Conservation (phyloP, 495 filamentous ascomycete genomes). For the Xylaria nigripes region DNA sequence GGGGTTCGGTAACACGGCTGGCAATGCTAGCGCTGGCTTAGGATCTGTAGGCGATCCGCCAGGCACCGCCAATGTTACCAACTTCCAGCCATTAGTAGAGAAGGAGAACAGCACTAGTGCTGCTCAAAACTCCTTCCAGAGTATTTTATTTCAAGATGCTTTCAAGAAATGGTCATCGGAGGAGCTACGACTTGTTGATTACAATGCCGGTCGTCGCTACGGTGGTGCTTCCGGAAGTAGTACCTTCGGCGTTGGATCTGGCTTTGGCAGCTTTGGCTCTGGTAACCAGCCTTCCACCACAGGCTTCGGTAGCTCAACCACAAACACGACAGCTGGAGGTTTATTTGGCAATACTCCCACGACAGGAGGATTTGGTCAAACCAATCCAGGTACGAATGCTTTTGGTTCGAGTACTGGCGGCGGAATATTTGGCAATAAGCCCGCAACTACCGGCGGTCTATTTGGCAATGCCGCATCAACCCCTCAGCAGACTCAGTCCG, state of each 20-base stretch:
- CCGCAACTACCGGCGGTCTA: constrained; percentile 34
- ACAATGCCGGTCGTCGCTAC: constrained; percentile 72
- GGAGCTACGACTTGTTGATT: constrained; percentile 83
- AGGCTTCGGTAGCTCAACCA: constrained; percentile 35
- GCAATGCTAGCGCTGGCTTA: constrained; percentile 40
- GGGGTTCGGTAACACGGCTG: constrained; percentile 29
- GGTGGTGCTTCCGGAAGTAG: constrained; percentile 75
- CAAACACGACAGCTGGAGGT: constrained; percentile 34
- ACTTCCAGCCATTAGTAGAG: constrained; percentile 69
- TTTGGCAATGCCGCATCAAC: constrained; percentile 43
- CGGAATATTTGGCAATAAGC: constrained; percentile 43
- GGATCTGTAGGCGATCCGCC: constrained; percentile 47
- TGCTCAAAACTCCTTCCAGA: constrained; percentile 69
- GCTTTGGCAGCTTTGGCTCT: constrained; percentile 48
- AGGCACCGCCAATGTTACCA: constrained; percentile 61
- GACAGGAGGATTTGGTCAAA: constrained; percentile 45
- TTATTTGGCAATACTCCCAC: constrained; percentile 41
- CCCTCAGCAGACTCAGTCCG: constrained; percentile 17
- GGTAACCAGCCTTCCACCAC: constrained; percentile 25
- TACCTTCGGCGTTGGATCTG: constrained; percentile 64
- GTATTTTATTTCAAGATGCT: constrained; percentile 73
- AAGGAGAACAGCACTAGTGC: constrained; percentile 57
- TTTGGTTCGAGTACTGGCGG: constrained; percentile 34
- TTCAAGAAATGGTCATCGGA: constrained; percentile 88
- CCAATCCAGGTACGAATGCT: constrained; percentile 33